phyloP scores from a whole-genome alignment of 352 stramenopile species.

The Globisporangium apiculatum region DNA sequence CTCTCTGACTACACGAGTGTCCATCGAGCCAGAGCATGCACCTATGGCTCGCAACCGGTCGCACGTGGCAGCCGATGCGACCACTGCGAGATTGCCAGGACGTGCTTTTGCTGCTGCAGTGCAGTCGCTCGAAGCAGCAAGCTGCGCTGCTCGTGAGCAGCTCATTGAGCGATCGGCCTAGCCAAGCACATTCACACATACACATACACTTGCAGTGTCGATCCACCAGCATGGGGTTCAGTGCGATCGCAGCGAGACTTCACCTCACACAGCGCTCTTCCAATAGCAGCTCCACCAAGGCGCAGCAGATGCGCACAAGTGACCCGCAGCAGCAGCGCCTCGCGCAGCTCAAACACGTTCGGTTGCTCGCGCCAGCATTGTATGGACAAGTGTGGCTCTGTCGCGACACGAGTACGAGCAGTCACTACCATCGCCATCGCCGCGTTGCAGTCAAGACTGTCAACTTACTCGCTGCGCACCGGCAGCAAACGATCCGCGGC shows the following conservation, averaged over 20 bases:
- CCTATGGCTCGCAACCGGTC: too few species aligned
- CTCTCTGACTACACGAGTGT: too few species aligned
- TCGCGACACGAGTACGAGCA: slow-evolving; percentile 18
- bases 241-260: slow-evolving; percentile 3
- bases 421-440: not conserved
- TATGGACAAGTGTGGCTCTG: slow-evolving; percentile 56
- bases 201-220: too few species aligned
- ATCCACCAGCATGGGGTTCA: slow-evolving; percentile 2
- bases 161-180: too few species aligned
- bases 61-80: too few species aligned
- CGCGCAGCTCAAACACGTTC: slow-evolving; percentile 23
- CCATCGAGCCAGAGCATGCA: too few species aligned
- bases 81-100: too few species aligned
- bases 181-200: too few species aligned
- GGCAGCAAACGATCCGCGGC: slow-evolving; percentile 31
- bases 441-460: slow-evolving; percentile 12
- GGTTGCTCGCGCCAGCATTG: slow-evolving; percentile 38
- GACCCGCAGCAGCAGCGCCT: slow-evolving; percentile 9
- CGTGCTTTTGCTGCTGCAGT: too few species aligned
- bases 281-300: not conserved
- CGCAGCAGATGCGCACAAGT: not conserved
- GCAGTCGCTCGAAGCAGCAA: too few species aligned
- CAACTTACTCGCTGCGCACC: slow-evolving; percentile 44
- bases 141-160: too few species aligned
- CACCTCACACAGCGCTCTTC: slow-evolving; percentile 4